Evolutionary conservation across 768 basidiomycete genomes (phyloP), one percentile per base, ranked within the genome.

Genomic region (Phylloporus sp.): DNA sequence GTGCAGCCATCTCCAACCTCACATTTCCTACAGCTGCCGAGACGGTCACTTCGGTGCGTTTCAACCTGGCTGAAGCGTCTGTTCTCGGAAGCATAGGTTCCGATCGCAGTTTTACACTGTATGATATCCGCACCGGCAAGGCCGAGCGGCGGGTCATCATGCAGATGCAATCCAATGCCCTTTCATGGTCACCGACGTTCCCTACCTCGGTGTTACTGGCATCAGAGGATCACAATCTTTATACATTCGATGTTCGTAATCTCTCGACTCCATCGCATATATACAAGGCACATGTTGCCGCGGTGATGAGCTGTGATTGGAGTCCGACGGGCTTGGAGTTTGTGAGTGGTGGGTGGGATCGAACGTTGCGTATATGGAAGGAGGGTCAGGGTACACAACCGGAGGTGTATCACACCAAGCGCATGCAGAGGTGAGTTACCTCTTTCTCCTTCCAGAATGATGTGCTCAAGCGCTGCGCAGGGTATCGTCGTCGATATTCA

Each of bases 191-290:
- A 26, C 97, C 97, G 0, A 95, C 92, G 0, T 86, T 94, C 64
- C 97, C 97, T 4, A 97, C 95, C 0, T 76, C 86, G 4, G 73
- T 97, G 34, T 81, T 99, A 8, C 80, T 98, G 7, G 97, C 91
- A n/a, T 97, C 95, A 0, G 97, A 98, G 75, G 95, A 98, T 64
- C 95, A 98, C 73, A 97, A 97, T 62, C 78, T 98, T 23, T 98
- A 98, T 70, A 97, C 97, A 0, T 99, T 97, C 68, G 97, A 99
- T 64, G 87, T 98, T 45, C 82, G 97, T 38, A 81, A 88, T 49
- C 78, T 99, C 22, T 72, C 80, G 12, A 76, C 80, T 2, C 92
- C 97, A 5, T 90, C 84, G 2, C 90, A 95, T 55, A 89, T 98
- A 24, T 98, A 95, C 79, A 98, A 98, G 70, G 94, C 85, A 0